Percentiles rank a stretch among this genome's conserved stretches.
phyloP scores from a whole-genome alignment of 2,329 filamentous ascomycete genomes.

The Cercospora nicotianae region DNA sequence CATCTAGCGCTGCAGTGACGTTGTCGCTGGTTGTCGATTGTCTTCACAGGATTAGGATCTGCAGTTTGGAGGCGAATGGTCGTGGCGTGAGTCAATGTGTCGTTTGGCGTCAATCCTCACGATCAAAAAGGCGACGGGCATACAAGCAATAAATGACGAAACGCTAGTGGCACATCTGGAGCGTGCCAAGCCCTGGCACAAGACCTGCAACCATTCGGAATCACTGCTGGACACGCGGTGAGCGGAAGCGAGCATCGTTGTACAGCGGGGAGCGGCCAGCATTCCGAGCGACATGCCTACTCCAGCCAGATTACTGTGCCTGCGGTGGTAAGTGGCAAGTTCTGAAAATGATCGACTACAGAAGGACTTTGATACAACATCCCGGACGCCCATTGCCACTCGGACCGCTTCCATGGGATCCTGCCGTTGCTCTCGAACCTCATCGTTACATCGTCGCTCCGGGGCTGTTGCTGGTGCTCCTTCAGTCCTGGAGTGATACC shows the following conservation, averaged over 20 bases:
- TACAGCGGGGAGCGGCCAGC: background rate
- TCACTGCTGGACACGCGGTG: background rate
- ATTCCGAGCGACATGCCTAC: background rate
- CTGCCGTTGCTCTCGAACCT: background rate
- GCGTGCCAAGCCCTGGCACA: background rate
- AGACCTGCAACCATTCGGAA: background rate
- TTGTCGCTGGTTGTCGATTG: background rate
- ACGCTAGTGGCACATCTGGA: background rate
- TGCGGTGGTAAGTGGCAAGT: background rate
- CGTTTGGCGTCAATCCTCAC: background rate
- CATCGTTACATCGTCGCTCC: background rate
- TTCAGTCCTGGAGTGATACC: background rate
- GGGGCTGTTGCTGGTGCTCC: background rate
- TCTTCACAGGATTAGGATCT: background rate
- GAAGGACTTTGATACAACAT: background rate
- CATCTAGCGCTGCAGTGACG: background rate
- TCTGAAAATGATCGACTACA: background rate
- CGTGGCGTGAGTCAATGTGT: background rate
- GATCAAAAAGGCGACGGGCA: conserved; percentile 4
- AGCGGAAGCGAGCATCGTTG: background rate
- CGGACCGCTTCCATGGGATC: conserved; percentile 2
- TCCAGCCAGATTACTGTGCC: background rate
- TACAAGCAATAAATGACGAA: conserved; percentile 4
- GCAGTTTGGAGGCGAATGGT: background rate
- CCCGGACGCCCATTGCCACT: background rate